These are phyloP conservation scores for Neonothopanus nambi DNA, from an alignment of 1,284 basidiomycete genomes.

Conservation along the genomic window DNA sequence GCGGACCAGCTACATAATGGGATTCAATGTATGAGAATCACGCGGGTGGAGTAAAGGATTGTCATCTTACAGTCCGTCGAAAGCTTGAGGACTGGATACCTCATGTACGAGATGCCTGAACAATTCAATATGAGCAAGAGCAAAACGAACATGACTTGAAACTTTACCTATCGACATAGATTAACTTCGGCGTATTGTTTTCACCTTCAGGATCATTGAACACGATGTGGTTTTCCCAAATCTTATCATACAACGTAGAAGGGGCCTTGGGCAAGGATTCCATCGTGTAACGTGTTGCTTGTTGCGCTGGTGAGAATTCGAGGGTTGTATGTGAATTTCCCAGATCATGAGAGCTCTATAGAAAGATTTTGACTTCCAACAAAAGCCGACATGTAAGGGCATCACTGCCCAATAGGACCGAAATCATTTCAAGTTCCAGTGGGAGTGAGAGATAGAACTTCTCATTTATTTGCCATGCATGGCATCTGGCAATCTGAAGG, in stretches of 20 bases:
- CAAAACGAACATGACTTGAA: background rate
- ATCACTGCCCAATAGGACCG: no score
- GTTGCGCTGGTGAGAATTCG: no score
- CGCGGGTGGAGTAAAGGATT: background rate
- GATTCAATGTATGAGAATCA: conserved; percentile 12
- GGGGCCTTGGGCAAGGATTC: background rate
- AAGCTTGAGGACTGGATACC: conserved; percentile 94
- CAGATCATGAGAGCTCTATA: no score
- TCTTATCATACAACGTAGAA: conserved; percentile 89
- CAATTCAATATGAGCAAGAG: conserved; percentile 11
- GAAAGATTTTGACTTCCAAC: no score
- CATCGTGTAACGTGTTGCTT: no score
- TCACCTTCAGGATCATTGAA: conserved; percentile 56
- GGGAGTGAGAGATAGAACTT: no score
- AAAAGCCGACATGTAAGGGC: no score
- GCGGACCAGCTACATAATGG: conserved; percentile 64
- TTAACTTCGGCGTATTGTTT: conserved; percentile 80
- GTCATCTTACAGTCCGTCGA: conserved; percentile 75
- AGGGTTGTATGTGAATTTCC: no score
- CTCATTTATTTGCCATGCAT: no score
- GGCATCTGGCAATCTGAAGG: no score
- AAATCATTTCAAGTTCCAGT: no score
- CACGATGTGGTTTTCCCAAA: conserved; percentile 95
- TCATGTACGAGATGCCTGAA: conserved; percentile 89
- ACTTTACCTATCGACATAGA: conserved; percentile 87